Conservation (phyloP, 108 stramenopile species). For the Seminavis robusta region DNA sequence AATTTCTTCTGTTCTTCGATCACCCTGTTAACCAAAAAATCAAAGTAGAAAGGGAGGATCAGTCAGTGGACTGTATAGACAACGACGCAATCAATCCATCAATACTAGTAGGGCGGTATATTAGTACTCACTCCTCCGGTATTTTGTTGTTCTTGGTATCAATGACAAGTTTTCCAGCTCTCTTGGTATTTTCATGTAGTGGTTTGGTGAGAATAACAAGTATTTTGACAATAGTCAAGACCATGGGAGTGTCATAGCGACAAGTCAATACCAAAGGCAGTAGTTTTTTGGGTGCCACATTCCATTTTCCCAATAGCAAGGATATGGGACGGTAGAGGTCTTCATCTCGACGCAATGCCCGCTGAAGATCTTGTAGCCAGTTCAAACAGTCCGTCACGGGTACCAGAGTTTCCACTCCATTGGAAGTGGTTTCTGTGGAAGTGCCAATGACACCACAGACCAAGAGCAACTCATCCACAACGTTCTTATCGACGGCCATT, state of each 20-base stretch:
- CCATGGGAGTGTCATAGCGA: constrained; percentile 74
- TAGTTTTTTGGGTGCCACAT: constrained; percentile 76
- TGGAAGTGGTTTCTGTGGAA: constrained; percentile 9
- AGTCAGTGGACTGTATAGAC: neutral
- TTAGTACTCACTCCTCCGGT: neutral
- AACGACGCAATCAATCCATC: neutral
- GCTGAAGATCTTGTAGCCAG: constrained; percentile 87
- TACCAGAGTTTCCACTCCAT: constrained; percentile 41
- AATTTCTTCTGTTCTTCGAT: constrained; percentile 67
- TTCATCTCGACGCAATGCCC: constrained; percentile 79
- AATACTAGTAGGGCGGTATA: neutral
- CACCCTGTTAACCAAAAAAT: constrained; percentile 23
- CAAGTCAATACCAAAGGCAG: constrained; percentile 72
- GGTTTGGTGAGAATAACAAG: constrained; percentile 88
- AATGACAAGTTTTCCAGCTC: constrained; percentile 66
- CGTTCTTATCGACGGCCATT: constrained; percentile 64
- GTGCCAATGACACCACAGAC: constrained; percentile 87
- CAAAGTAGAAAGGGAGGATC: neutral
- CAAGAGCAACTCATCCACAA: constrained; percentile 79
- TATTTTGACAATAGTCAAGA: constrained; percentile 83
- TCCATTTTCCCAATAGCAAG: constrained; percentile 75
- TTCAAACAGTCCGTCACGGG: constrained; percentile 82
- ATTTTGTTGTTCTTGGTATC: constrained; percentile 51
- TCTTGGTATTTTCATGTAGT: constrained; percentile 59
- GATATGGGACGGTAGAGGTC: constrained; percentile 77